A percentile compares a stretch with the other conserved stretches of the same genome.
These are phyloP conservation scores for Phyllosticta citrichinensis DNA, from an alignment of 2,329 filamentous ascomycete genomes.

Conservation along the genomic window DNA sequence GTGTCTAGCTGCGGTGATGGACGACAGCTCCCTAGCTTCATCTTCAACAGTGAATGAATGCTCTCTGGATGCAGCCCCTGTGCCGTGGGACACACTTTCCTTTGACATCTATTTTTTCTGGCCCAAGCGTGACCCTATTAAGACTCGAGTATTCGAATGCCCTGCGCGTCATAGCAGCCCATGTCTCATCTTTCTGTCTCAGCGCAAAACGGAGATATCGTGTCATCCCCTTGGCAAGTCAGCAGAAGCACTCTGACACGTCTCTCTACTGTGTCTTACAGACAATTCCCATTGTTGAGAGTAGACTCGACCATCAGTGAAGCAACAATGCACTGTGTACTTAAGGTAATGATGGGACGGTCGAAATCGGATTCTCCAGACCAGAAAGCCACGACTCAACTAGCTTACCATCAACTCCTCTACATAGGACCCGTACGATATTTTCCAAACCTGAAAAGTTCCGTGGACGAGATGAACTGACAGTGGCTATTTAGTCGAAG, in stretches of 20 bases:
- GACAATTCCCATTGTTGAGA: background rate
- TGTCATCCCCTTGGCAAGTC: background rate
- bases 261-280: background rate
- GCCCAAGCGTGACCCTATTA: background rate
- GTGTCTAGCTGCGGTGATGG: no score
- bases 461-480: no score
- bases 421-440: no score
- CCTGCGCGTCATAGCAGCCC: background rate
- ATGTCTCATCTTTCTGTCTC: background rate
- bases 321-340: background rate
- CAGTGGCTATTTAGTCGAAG: no score
- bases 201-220: background rate
- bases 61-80: no score
- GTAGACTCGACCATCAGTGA: background rate
- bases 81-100: background rate
- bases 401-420: no score
- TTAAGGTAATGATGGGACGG: background rate
- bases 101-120: no score
- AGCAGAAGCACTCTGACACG: background rate
- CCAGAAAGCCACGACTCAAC: background rate
- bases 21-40: no score
- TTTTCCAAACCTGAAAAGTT: no score
- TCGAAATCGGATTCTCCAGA: background rate
- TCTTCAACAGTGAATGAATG: no score
- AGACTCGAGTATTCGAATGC: background rate